Evolutionary conservation across 306 rosid genomes (phyloP), one percentile per base, ranked within the genome.

Genomic region (Oxytropis ochrocephala): DNA sequence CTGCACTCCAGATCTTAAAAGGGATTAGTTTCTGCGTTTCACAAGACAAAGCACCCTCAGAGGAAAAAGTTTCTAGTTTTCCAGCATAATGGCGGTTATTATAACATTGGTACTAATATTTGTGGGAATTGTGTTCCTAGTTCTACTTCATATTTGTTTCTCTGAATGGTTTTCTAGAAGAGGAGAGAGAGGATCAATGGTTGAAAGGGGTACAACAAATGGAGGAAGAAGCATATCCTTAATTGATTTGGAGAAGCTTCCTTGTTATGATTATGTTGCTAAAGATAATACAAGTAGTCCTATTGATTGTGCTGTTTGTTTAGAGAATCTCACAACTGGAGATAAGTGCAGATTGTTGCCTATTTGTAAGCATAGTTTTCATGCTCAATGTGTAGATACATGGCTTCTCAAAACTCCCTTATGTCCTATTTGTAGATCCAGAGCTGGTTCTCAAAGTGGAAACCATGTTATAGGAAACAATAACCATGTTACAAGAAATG

Each of bases 311-410:
- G 90, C 85, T n/a, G 84, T 89, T 69, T 89, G 96, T 58, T 85
- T 89, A 80, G 92, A 86, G 74, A 79, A 11, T 65, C 81, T 85
- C 43, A 71, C 21, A 66, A 72, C 71, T 12, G 90, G 96, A 5
- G 92, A 85, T 14, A 86, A 79, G 77, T 86, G 92, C 64, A 81
- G 92, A 51, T 43, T 79, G 55, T 78, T 86, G 67, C 96, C 90
- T 1, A 12, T 66, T 7, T 85, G 90, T 58, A 83, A 75, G 44
- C 92, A 89, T 72, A 83, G 82, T 69, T 86, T 89, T 65, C 92
- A 86, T 73, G 83, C 87, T 1, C 81, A 70, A 0, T 86, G 92
- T 60, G 88, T 89, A 3, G 96, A 86, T 8, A 74, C 21, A 36
- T 89, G 92, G 96, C 92, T 86, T 77, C 49, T 85, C 6, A 64